Conservation (phyloP, 2,329 filamentous ascomycete genomes). For the Blastomyces emzantsi region DNA sequence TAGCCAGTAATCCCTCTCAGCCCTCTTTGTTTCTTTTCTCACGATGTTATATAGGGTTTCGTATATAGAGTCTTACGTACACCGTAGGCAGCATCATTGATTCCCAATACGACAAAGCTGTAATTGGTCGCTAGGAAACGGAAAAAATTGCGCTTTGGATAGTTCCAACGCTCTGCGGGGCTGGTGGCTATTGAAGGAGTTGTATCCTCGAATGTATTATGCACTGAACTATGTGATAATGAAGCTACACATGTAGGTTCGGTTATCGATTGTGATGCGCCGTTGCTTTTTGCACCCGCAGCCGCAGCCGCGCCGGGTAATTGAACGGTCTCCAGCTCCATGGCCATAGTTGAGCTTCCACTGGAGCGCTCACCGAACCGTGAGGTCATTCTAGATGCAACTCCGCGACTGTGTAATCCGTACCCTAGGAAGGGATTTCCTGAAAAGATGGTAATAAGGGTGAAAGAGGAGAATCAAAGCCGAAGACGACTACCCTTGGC, state of each 20-base stretch:
- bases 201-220: neutral
- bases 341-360: constrained; percentile 3
- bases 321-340: constrained; percentile 2
- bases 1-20: neutral
- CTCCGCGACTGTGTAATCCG: neutral
- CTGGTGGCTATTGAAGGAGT: constrained; percentile 35
- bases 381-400: neutral
- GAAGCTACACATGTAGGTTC: neutral
- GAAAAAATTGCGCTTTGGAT: constrained; percentile 49
- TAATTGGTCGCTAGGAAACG: constrained; percentile 51
- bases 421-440: no score
- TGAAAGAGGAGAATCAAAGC: neutral
- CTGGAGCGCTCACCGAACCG: constrained; percentile 5
- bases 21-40: neutral
- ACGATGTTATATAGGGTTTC: neutral
- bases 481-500: neutral
- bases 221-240: neutral
- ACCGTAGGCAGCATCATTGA: constrained; percentile 50
- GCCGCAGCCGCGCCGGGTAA: neutral
- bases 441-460: neutral
- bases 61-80: constrained; percentile 28
- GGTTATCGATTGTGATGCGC: neutral
- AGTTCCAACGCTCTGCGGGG: constrained; percentile 53
- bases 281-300: neutral
- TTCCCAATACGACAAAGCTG: constrained; percentile 48